Evolutionary conservation across 768 basidiomycete species (phyloP), one percentile per base, ranked within the genome.

Genomic region (Boletus vermiculosoides): DNA sequence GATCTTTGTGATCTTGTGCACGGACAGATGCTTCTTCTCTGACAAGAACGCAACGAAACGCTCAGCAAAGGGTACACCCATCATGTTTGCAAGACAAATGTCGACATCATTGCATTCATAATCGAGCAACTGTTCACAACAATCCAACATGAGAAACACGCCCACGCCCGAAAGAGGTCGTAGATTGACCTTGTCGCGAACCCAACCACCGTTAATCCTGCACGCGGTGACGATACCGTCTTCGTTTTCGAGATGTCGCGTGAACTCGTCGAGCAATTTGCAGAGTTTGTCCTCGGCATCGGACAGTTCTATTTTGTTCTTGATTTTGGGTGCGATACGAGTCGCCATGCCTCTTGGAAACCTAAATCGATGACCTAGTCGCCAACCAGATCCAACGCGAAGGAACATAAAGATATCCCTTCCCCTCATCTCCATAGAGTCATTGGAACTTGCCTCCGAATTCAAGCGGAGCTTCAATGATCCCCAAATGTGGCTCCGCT

Each of bases 181-280:
- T 20, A 4, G 28, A 70, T 75, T 63, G 58, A 94, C 96, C 87
- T 99, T 99, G 73, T 99, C 97, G 66, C 97, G 80, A 45, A 98
- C 97, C 97, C 97, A 99, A 20, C 97, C 97, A 18, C 97, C 97
- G 12, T 94, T 97, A 46, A 99, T 91, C 62, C 97, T 82, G 69
- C 96, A 96, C 1, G 83, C 80, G 0, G 84, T 86, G 5, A 73
- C 71, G 22, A 84, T 77, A 11, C 78, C 79, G 50, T 83, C 78
- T 34, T 80, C 76, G 54, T 76, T 70, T 55, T 77, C 79, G 62
- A 88, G 74, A 61, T 81, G 74, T 15, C 69, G 73, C 7, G 87
- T 83, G 68, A 90, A 97, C 56, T 87, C 85, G 67, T 95, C 86
- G 52, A 98, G 79, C n/a, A 95, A 78, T 3, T 75, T 68, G 72